phyloP scores from a whole-genome alignment of 2,329 filamentous ascomycete genomes.

The Phyllosticta capitalensis region DNA sequence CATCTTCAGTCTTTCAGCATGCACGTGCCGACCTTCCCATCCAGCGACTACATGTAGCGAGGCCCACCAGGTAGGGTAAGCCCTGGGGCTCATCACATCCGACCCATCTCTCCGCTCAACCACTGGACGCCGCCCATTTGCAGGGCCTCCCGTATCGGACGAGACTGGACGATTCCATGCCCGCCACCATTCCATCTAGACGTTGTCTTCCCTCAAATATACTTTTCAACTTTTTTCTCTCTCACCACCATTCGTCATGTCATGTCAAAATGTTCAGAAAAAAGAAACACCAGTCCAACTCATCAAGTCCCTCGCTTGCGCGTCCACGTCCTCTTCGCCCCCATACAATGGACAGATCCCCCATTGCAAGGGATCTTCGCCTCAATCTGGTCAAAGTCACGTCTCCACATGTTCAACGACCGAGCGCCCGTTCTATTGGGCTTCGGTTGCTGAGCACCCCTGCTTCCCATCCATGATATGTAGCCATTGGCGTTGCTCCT shows the following conservation, averaged over 20 bases:
- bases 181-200: background rate
- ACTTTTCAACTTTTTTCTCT: background rate
- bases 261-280: background rate
- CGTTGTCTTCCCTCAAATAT: background rate
- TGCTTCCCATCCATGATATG: background rate
- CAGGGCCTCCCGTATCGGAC: background rate
- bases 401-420: background rate
- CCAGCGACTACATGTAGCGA: too few species aligned
- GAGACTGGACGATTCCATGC: background rate
- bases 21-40: background rate
- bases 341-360: background rate
- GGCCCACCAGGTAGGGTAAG: background rate
- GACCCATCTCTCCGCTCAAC: background rate
- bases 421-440: background rate
- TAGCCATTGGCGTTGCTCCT: background rate
- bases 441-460: background rate
- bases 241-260: background rate
- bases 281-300: background rate
- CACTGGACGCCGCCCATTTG: background rate
- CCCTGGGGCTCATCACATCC: background rate
- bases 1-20: background rate
- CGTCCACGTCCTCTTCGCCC: background rate
- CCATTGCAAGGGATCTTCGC: background rate
- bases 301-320: background rate
- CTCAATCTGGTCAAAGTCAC: background rate